Percentiles rank a stretch among this genome's conserved stretches.
Evolutionary conservation across 805 yeast genomes (phyloP).

Genomic region (Wickerhamomyces chambardii): DNA sequence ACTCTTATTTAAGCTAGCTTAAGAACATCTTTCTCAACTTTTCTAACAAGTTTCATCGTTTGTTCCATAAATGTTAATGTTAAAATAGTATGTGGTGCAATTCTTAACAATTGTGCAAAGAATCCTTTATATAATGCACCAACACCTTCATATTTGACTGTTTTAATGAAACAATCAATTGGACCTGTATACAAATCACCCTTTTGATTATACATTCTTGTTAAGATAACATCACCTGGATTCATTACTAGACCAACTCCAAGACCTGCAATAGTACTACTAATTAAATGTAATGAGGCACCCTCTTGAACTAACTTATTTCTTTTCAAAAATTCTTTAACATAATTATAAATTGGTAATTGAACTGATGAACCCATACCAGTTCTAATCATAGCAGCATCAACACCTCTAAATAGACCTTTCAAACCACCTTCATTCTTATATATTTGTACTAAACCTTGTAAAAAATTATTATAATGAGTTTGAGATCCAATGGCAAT

Average conservation of each 20-base stretch:
- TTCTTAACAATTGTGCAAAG: slow-evolving; percentile 83
- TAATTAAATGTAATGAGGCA: slow-evolving; percentile 57
- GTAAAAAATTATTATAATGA: slow-evolving; percentile 59
- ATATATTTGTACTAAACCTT: slow-evolving; percentile 60
- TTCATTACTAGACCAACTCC: slow-evolving; percentile 96
- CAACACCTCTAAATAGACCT: slow-evolving; percentile 86
- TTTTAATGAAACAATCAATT: slow-evolving; percentile 80
- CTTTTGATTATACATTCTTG: slow-evolving; percentile 92
- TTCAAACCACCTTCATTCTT: slow-evolving; percentile 52
- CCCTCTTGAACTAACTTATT: slow-evolving; percentile 51
- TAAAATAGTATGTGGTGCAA: slow-evolving; percentile 91
- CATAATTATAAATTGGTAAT: slow-evolving; percentile 78
- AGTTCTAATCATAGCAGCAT: slow-evolving; percentile 90
- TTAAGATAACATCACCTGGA: slow-evolving; percentile 93
- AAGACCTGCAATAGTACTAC: slow-evolving; percentile 75
- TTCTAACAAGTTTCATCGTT: slow-evolving; percentile 55
- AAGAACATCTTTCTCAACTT: slow-evolving; percentile 18
- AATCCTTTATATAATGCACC: slow-evolving; percentile 91
- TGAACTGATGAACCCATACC: slow-evolving; percentile 96
- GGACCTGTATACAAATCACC: slow-evolving; percentile 84
- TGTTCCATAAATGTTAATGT: slow-evolving; percentile 95
- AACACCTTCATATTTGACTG: slow-evolving; percentile 76
- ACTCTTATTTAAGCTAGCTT: neutral
- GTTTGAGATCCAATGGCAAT: slow-evolving; percentile 87
- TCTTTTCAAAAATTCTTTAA: slow-evolving; percentile 53